A percentile compares a stretch with the other conserved stretches of the same genome.
phyloP scores from a whole-genome alignment of 176 grass and related monocot species.

The Canna indica region DNA sequence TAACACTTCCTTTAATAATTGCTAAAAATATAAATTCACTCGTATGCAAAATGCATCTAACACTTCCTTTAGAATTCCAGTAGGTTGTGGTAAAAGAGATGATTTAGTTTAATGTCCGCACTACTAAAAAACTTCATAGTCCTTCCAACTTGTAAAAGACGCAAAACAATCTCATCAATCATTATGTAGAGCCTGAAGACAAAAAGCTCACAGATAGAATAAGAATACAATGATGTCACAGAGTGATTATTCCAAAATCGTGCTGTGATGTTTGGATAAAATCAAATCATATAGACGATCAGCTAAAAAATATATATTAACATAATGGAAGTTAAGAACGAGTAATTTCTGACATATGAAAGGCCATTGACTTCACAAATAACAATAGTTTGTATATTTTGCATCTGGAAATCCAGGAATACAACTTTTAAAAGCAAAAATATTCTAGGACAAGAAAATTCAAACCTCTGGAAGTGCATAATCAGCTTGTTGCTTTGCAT shows the following conservation, averaged over 20 bases:
- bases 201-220: too few relatives aligned
- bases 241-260: background rate
- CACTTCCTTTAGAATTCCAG: too few relatives aligned
- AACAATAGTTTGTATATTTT: background rate
- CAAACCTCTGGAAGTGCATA: constrained; percentile 75
- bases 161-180: too few relatives aligned
- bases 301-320: background rate
- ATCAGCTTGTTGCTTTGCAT: constrained; percentile 68
- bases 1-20: too few relatives aligned
- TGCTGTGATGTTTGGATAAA: background rate
- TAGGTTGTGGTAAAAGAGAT: too few relatives aligned
- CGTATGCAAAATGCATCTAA: too few relatives aligned
- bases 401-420: background rate
- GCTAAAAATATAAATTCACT: too few relatives aligned
- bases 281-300: background rate
- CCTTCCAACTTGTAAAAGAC: too few relatives aligned
- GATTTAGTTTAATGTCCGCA: too few relatives aligned
- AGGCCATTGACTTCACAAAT: background rate
- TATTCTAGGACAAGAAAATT: background rate
- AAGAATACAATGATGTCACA: background rate
- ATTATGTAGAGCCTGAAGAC: background rate
- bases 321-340: background rate
- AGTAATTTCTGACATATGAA: background rate
- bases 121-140: too few relatives aligned
- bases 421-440: background rate